These are phyloP conservation scores for Volvox carteri DNA, from an alignment of 163 green algal species.

Conservation along the genomic window DNA sequence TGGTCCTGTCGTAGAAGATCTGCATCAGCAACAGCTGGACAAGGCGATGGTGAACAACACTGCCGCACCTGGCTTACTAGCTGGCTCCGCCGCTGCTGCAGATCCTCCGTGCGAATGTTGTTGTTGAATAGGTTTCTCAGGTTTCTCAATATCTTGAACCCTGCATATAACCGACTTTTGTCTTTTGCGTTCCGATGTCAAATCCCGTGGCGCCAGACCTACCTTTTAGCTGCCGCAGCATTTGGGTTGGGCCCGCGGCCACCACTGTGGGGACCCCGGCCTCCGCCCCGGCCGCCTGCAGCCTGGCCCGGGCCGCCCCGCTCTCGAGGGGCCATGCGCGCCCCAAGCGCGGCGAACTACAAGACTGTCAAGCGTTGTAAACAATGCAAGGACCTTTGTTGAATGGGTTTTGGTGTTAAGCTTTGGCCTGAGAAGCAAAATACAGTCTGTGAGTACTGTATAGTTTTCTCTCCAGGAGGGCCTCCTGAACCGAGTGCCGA, in stretches of 20 bases:
- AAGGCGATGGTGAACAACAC: neutral
- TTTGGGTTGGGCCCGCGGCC: constrained; percentile 44
- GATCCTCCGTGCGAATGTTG: constrained; percentile 7
- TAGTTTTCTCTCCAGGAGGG: neutral
- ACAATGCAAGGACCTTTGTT: neutral
- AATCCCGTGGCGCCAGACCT: neutral
- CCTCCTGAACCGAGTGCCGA: neutral
- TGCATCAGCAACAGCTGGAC: neutral
- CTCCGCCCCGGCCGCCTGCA: constrained; percentile 28
- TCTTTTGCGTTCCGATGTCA: neutral
- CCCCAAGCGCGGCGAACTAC: constrained; percentile 28
- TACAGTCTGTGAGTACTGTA: neutral
- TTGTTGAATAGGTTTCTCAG: constrained; percentile 24
- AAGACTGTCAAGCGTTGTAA: constrained; percentile 22
- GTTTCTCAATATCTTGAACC: constrained; percentile 27
- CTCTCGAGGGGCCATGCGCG: constrained; percentile 44
- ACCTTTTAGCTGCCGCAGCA: constrained; percentile 16
- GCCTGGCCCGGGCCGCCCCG: constrained; percentile 15
- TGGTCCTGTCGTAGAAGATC: constrained; percentile 11
- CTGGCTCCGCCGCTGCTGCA: neutral
- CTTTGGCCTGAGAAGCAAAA: neutral
- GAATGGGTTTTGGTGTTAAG: neutral
- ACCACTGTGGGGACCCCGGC: constrained; percentile 25
- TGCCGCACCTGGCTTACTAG: constrained; percentile 20
- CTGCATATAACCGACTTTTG: neutral